Percentiles rank a stretch among this genome's conserved stretches.
Evolutionary conservation across 2,329 filamentous ascomycete genomes (phyloP).

Genomic region (Tolypocladium inflatum): DNA sequence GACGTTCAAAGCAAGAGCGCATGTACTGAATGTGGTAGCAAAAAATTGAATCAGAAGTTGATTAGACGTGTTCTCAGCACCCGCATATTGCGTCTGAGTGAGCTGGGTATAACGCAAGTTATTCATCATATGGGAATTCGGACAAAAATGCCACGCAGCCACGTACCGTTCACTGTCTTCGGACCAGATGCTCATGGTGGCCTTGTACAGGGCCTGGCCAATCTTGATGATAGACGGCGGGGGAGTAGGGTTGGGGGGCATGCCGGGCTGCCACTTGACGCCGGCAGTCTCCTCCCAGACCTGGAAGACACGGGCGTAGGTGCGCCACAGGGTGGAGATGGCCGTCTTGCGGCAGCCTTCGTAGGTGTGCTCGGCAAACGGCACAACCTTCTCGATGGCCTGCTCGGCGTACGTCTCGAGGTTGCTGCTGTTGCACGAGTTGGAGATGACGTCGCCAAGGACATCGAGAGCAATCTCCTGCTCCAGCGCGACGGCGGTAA

Average conservation of each 20-base stretch:
- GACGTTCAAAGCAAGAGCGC: not conserved
- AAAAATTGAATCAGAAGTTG: slow-evolving; percentile 23
- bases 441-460: slow-evolving; percentile 81
- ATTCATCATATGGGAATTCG: slow-evolving; percentile 61
- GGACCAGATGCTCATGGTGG: slow-evolving; percentile 76
- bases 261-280: slow-evolving; percentile 80
- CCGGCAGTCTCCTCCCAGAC: slow-evolving; percentile 67
- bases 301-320: slow-evolving; percentile 84
- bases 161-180: slow-evolving; percentile 93
- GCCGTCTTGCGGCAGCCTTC: slow-evolving; percentile 91
- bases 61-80: slow-evolving; percentile 74
- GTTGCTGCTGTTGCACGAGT: slow-evolving; percentile 68
- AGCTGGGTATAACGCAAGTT: slow-evolving; percentile 95
- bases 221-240: slow-evolving; percentile 73
- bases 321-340: slow-evolving; percentile 84
- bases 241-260: slow-evolving; percentile 75
- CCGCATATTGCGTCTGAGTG: slow-evolving; percentile 89
- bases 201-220: slow-evolving; percentile 73
- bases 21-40: slow-evolving; percentile 2
- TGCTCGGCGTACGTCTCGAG: slow-evolving; percentile 77
- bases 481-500: slow-evolving; percentile 84
- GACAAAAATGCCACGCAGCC: not conserved
- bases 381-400: slow-evolving; percentile 71
- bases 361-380: slow-evolving; percentile 79
- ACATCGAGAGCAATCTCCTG: slow-evolving; percentile 97